phyloP scores from a whole-genome alignment of 2,329 filamentous ascomycete genomes.

The Calonectria naviculata region DNA sequence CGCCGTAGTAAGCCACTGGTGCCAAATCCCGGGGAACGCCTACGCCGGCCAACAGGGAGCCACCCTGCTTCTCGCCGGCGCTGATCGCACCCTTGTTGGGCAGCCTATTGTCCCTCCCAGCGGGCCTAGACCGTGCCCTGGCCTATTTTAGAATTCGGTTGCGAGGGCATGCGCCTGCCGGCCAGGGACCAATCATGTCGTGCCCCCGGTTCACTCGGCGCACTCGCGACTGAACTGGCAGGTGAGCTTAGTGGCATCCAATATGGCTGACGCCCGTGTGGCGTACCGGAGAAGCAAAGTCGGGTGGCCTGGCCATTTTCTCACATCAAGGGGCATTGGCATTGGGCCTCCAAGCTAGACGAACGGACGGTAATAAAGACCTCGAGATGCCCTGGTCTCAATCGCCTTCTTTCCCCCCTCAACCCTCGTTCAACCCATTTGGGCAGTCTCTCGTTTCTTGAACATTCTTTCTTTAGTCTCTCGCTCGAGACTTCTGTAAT shows the following conservation, averaged over 20 bases:
- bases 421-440: background rate
- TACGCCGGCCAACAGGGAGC: background rate
- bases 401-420: background rate
- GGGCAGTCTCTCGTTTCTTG: background rate
- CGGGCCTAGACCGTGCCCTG: constrained; percentile 2
- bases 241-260: background rate
- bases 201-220: background rate
- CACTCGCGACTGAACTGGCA: constrained; percentile 1
- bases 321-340: too few relatives aligned
- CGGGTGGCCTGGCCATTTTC: background rate
- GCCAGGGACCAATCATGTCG: background rate
- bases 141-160: constrained; percentile 14
- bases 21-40: constrained; percentile 7
- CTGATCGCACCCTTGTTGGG: background rate
- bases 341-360: too few relatives aligned
- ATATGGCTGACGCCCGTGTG: background rate
- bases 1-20: background rate
- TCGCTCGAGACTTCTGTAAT: background rate
- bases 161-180: background rate
- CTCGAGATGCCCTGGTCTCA: background rate
- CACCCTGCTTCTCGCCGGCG: background rate
- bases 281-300: background rate
- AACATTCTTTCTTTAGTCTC: background rate
- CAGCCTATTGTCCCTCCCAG: background rate
- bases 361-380: too few relatives aligned